Base-by-base conservation (phyloP, 345 rosid species). In the Cardiospermum halicacabum region DNA sequence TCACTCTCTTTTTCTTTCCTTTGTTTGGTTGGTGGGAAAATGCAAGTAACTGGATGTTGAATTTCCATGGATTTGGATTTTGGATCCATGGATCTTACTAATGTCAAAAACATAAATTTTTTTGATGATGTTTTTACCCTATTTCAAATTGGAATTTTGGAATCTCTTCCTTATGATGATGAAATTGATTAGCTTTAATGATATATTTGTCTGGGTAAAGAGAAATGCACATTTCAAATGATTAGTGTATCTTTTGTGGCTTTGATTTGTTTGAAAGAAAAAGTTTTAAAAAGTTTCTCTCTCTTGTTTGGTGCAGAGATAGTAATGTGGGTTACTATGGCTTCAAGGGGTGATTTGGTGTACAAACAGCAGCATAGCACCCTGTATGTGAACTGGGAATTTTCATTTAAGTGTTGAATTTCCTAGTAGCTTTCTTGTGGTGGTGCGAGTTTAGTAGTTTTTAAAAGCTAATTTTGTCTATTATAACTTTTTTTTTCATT, bases 381-480 rank as follows among this genome's bases (percentile, higher is more conserved):
- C 58, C 49, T 70, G 55, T 66, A 5, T 74, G 64, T 62, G 64
- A 63, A 68, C 55, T 67, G 70, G 74, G 64, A 72, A 68, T 54
- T n/a, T 72, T 76, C 53, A 63, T 54, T 31, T 8, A 54, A 60
- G 43, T 56, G 77, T 47, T 56, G 49, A 71, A 60, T 68, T 48
- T 78, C 74, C 74, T 7, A 19, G 58, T 37, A 28, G 58, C 65
- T 62, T 39, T 40, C 16, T 39, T 64, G 57, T 67, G 71, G 24
- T 39, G 66, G 51, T 72, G 72, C 53, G 60, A 43, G 69, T 60
- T 74, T 62, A 70, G 72, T 53, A 74, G 69, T 60, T 72, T 70
- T 49, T 51, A 76, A 66, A 19, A 70, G 70, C 58, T 68, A 71
- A 66, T 79, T 60, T 77, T 73, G 74, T 74, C 65, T 61, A 61